Evolutionary conservation across 2,329 filamentous ascomycete genomes (phyloP).

Genomic region (Arthrobotrys megalospora): DNA sequence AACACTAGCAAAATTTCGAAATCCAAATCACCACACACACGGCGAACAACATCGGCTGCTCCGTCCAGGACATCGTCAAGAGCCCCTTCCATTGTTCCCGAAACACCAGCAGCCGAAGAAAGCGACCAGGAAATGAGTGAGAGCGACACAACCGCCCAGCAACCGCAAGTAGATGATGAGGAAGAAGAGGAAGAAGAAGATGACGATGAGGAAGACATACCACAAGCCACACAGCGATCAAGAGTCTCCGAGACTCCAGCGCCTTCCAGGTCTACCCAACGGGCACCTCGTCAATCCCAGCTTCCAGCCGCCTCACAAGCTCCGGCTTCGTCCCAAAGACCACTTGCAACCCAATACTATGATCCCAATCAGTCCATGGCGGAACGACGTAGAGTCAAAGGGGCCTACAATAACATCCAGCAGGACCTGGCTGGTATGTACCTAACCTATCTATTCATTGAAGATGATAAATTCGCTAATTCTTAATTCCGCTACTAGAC

Average conservation of each 20-base stretch:
- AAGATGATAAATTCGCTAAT: constrained; percentile 8
- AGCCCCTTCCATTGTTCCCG: constrained; percentile 33
- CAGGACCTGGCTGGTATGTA: constrained; percentile 48
- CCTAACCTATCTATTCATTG: background rate
- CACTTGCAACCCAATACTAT: constrained; percentile 37
- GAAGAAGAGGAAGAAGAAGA: constrained; percentile 31
- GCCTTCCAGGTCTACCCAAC: constrained; percentile 16
- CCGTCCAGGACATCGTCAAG: constrained; percentile 33
- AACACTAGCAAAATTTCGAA: background rate
- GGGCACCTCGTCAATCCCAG: constrained; percentile 24
- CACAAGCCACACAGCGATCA: constrained; percentile 34
- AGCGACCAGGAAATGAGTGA: constrained; percentile 6
- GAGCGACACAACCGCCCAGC: background rate
- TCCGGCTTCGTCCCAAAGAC: constrained; percentile 31
- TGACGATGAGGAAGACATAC: constrained; percentile 13
- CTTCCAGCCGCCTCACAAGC: constrained; percentile 20
- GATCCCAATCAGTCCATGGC: constrained; percentile 59
- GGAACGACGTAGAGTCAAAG: constrained; percentile 53
- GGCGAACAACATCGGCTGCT: constrained; percentile 22
- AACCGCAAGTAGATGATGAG: background rate
- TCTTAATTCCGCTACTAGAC: constrained; percentile 28
- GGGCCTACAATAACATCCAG: constrained; percentile 44
- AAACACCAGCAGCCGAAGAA: constrained; percentile 33
- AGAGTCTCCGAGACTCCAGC: constrained; percentile 35
- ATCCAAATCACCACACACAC: constrained; percentile 10